phyloP scores from a whole-genome alignment of 257 asterid genomes.

The Prunella vulgaris region DNA sequence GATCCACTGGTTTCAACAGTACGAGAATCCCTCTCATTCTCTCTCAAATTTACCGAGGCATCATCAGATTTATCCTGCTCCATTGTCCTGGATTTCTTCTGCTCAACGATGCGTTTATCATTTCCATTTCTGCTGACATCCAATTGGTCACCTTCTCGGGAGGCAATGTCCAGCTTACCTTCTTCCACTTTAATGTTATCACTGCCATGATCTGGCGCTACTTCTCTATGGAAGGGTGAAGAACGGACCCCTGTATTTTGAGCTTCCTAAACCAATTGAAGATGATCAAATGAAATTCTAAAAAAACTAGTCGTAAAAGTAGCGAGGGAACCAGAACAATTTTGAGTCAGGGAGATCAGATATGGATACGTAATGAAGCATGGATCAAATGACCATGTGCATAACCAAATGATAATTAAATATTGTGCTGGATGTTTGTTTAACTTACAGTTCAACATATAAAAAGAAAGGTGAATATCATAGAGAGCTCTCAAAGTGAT shows the following conservation, averaged over 20 bases:
- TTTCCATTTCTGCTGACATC: constrained; percentile 34
- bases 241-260: constrained; percentile 37
- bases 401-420: constrained; percentile 10
- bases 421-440: constrained; percentile 11
- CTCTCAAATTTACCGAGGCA: constrained; percentile 29
- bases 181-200: constrained; percentile 35
- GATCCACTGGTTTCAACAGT: constrained; percentile 69
- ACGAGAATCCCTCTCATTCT: constrained; percentile 47
- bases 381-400: constrained; percentile 8
- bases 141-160: constrained; percentile 35
- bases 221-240: constrained; percentile 34
- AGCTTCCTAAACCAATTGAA: constrained; percentile 40
- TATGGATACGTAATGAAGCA: constrained; percentile 7
- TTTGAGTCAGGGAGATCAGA: constrained; percentile 2
- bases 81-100: constrained; percentile 29
- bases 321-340: background rate
- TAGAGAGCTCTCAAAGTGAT: constrained; percentile 17
- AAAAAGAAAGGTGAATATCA: constrained; percentile 6
- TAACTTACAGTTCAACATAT: background rate
- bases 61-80: constrained; percentile 37
- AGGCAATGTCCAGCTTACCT: constrained; percentile 28
- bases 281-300: background rate
- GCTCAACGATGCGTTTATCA: constrained; percentile 36
- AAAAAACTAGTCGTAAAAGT: background rate
- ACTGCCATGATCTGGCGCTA: constrained; percentile 30